Evolutionary conservation across 331 rosid species (phyloP), one percentile per base, ranked within the genome.

Genomic region (Malus hybrid): DNA sequence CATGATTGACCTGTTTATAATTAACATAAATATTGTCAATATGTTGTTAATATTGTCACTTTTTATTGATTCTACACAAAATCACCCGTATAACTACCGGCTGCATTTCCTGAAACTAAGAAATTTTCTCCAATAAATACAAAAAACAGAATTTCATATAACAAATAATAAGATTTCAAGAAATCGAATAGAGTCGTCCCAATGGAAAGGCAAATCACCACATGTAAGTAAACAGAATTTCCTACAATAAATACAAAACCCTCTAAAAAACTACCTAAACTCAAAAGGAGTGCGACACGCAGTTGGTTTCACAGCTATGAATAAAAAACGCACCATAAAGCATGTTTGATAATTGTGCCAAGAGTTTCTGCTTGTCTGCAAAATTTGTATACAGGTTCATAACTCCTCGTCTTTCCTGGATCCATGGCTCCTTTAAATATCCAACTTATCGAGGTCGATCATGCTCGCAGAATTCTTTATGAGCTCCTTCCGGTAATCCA

Each of bases 401-500:
- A 65, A 59, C 61, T 61, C 46, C 46, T 39, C 13, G 16, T 59
- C 75, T 70, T 44, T 27, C 61, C 62, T 44, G 36, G 39, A 54
- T 69, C 54, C 16, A 28, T 48, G 36, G 24, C 60, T 42, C 10
- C 42, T 70, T 91, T 87, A 95, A 67, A 94, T 94, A 80, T 94
- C 99, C 56, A 94, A 81, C 73, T 87, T 93, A 64, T 79, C 87
- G 20, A 85, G 64, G 70, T 85, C 77, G 39, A 94, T 78, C 95
- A 73, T 82, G 85, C 81, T 87, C 72, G 97, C 93, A 29, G 84
- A 73, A 28, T 90, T 87, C 74, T 79, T 82, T 77, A 94, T 90
- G 74, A 94, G 86, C 82, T 92, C 92, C 89, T 90, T 94, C 83
- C 99, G 85, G 65, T 27, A 54, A 80, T 94, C 97, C 77, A 94